phyloP scores from a whole-genome alignment of 305 asterid species.

The Rubia tinctorum region DNA sequence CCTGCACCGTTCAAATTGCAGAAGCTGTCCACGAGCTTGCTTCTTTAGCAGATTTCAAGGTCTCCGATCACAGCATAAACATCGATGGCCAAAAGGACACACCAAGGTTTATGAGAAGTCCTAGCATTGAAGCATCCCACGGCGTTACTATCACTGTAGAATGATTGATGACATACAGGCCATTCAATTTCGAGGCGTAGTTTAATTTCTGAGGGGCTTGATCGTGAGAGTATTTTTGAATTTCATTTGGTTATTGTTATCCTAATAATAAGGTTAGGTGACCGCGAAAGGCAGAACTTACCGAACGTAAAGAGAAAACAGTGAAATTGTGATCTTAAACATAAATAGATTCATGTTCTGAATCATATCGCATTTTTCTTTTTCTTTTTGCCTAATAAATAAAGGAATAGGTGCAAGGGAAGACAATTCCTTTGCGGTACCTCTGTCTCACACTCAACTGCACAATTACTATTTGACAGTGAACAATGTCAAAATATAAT shows the following conservation, averaged over 20 bases:
- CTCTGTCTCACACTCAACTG: too few species aligned
- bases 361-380: too few species aligned
- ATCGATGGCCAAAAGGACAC: background rate
- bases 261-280: background rate
- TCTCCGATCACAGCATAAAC: background rate
- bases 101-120: background rate
- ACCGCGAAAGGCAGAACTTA: background rate
- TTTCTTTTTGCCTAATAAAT: too few species aligned
- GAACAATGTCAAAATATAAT: too few species aligned
- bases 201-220: background rate
- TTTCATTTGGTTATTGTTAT: background rate
- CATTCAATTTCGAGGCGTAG: background rate
- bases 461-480: too few species aligned
- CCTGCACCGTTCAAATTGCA: constrained; percentile 38
- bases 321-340: background rate
- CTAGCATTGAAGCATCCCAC: constrained; percentile 14
- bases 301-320: too few species aligned
- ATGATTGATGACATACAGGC: background rate
- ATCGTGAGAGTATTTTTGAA: background rate
- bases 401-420: too few species aligned
- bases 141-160: background rate
- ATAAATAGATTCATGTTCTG: too few species aligned
- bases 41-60: constrained; percentile 39
- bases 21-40: constrained; percentile 51
- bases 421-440: too few species aligned